Percentiles rank a stretch among this genome's conserved stretches.
Evolutionary conservation across 495 filamentous ascomycete genomes (phyloP).

Genomic region (Neurospora sublineolata): DNA sequence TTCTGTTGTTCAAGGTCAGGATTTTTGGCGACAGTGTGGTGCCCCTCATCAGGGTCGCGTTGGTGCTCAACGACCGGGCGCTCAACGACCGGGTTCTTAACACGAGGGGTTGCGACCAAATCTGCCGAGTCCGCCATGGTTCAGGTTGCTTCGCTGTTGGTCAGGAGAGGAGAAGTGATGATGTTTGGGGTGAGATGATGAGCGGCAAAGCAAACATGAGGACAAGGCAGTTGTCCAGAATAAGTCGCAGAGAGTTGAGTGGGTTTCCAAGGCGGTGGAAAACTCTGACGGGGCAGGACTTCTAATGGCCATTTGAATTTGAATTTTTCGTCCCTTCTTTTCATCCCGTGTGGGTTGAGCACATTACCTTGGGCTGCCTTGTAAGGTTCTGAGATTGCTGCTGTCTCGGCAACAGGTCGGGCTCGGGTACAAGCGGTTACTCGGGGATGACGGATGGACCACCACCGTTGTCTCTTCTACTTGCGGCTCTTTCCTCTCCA

Average conservation of each 20-base stretch:
- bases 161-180: not conserved
- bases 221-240: not conserved
- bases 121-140: not conserved
- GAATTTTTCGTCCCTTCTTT: not conserved
- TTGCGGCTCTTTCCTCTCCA: not conserved
- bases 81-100: not conserved
- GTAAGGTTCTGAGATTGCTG: not conserved
- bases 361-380: not conserved
- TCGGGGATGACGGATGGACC: not conserved
- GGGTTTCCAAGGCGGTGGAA: not conserved
- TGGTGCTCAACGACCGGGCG: not conserved
- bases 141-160: not conserved
- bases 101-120: not conserved
- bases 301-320: not conserved
- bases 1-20: not conserved
- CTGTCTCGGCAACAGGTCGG: not conserved
- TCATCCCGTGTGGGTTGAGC: not conserved
- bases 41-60: not conserved
- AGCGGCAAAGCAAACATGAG: not conserved
- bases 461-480: not conserved
- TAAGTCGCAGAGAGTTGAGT: not conserved
- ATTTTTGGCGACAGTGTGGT: not conserved
- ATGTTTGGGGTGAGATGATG: not conserved
- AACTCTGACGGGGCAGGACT: not conserved
- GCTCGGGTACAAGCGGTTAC: not conserved